These are phyloP conservation scores for Myriosclerotinia scirpicola DNA, from an alignment of 2,329 filamentous ascomycete genomes.

Conservation along the genomic window DNA sequence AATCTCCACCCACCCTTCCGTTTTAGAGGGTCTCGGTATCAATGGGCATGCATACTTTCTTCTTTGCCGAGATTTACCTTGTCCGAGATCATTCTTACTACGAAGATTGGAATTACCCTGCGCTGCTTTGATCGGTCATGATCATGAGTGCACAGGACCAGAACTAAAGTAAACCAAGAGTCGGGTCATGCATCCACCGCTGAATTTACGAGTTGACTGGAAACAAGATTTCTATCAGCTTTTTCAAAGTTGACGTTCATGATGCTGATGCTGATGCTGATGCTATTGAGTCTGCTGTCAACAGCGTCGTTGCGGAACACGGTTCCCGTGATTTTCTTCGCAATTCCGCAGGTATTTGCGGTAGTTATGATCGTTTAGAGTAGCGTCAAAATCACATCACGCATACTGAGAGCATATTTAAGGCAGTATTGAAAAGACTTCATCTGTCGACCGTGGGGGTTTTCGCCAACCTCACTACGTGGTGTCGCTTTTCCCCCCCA, in stretches of 20 bases:
- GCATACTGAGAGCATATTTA: too few relatives aligned
- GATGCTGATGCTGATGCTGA: constrained; percentile 56
- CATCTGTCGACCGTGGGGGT: too few relatives aligned
- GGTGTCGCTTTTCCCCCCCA: too few relatives aligned
- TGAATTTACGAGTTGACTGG: constrained; percentile 71
- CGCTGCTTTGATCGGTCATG: not conserved
- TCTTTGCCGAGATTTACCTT: too few relatives aligned
- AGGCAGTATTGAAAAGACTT: too few relatives aligned
- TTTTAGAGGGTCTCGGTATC: too few relatives aligned
- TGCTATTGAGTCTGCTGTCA: constrained; percentile 68
- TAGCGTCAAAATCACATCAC: too few relatives aligned
- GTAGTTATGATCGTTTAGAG: too few relatives aligned
- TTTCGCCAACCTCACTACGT: too few relatives aligned
- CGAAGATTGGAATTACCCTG: not conserved
- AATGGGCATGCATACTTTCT: too few relatives aligned
- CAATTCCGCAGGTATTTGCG: constrained; percentile 70
- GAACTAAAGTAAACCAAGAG: constrained; percentile 56
- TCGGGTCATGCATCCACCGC: constrained; percentile 68
- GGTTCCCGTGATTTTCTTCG: constrained; percentile 73
- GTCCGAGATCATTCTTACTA: not conserved
- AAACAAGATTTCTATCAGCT: constrained; percentile 61
- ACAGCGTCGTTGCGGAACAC: constrained; percentile 63
- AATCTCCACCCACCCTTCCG: too few relatives aligned
- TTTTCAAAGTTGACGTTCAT: constrained; percentile 78
- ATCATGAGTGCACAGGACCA: not conserved